Percentiles rank a stretch among this genome's conserved stretches.
phyloP scores from a whole-genome alignment of 441 rosid species.

The Populus hybrid region DNA sequence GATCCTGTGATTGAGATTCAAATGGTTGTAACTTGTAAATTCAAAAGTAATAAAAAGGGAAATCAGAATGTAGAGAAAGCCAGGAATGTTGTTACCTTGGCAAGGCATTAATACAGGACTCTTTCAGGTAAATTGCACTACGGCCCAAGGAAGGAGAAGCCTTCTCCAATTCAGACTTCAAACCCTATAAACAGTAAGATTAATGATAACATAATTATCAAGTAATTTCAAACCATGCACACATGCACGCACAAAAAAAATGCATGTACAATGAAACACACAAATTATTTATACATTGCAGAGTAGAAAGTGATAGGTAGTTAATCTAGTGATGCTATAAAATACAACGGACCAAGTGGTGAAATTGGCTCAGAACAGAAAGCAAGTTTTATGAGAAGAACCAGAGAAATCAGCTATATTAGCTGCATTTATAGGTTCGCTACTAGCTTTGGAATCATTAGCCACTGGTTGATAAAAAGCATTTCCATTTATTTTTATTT shows the following conservation, averaged over 20 bases:
- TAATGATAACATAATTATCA: background rate
- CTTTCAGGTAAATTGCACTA: conserved; percentile 79
- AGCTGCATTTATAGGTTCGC: background rate
- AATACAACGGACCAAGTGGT: background rate
- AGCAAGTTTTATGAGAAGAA: background rate
- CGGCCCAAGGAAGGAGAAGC: conserved; percentile 81
- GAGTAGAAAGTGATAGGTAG: background rate
- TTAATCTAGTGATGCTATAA: background rate
- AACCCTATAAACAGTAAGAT: conserved; percentile 44
- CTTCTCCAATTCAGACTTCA: conserved; percentile 91
- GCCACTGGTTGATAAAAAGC: background rate
- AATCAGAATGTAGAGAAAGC: background rate
- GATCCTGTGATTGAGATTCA: background rate
- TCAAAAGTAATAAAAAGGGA: conserved; percentile 2
- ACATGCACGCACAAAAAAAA: too few species aligned
- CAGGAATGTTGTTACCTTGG: conserved; percentile 48
- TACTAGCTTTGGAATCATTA: background rate
- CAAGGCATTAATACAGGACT: conserved; percentile 70
- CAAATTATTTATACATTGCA: background rate
- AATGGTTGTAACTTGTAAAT: background rate
- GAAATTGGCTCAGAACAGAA: background rate
- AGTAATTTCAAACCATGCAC: background rate
- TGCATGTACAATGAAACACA: background rate
- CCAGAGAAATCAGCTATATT: background rate
- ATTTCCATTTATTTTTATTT: background rate